Evolutionary conservation across 495 filamentous ascomycete genomes (phyloP).

Genomic region (Rhypophila decipiens): DNA sequence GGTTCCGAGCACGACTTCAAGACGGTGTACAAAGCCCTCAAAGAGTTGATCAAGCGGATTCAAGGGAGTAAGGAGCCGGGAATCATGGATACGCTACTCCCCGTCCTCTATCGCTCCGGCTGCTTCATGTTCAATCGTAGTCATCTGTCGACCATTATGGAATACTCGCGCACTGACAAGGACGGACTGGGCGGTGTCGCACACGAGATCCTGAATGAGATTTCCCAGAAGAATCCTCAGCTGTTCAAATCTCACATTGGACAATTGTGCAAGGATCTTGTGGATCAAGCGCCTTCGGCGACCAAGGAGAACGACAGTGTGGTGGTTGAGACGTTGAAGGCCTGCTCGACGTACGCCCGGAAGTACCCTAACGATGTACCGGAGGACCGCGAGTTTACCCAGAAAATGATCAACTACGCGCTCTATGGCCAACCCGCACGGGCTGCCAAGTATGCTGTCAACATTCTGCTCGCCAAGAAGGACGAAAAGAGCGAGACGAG

Average conservation of each 20-base stretch:
- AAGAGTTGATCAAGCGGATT: slow-evolving; percentile 78
- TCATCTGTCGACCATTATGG: slow-evolving; percentile 85
- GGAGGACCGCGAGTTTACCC: slow-evolving; percentile 73
- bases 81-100: slow-evolving; percentile 70
- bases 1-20: slow-evolving; percentile 85
- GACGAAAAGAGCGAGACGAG: slow-evolving; percentile 76
- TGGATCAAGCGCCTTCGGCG: slow-evolving; percentile 67
- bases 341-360: slow-evolving; percentile 81
- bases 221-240: slow-evolving; percentile 79
- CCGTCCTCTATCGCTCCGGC: slow-evolving; percentile 77
- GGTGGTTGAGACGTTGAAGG: slow-evolving; percentile 84
- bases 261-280: slow-evolving; percentile 80
- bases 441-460: slow-evolving; percentile 88
- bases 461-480: slow-evolving; percentile 74
- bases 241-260: slow-evolving; percentile 87
- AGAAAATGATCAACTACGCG: slow-evolving; percentile 73
- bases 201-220: slow-evolving; percentile 87
- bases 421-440: slow-evolving; percentile 73
- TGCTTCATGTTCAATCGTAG: slow-evolving; percentile 88
- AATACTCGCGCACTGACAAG: slow-evolving; percentile 74
- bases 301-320: slow-evolving; percentile 57
- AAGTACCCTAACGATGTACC: slow-evolving; percentile 81
- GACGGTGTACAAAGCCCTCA: slow-evolving; percentile 80
- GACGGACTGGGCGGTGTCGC: slow-evolving; percentile 69
- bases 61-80: slow-evolving; percentile 46